Evolutionary conservation across 805 yeast genomes (phyloP), one percentile per base, ranked within the genome.

Genomic region (Starmerella apis): DNA sequence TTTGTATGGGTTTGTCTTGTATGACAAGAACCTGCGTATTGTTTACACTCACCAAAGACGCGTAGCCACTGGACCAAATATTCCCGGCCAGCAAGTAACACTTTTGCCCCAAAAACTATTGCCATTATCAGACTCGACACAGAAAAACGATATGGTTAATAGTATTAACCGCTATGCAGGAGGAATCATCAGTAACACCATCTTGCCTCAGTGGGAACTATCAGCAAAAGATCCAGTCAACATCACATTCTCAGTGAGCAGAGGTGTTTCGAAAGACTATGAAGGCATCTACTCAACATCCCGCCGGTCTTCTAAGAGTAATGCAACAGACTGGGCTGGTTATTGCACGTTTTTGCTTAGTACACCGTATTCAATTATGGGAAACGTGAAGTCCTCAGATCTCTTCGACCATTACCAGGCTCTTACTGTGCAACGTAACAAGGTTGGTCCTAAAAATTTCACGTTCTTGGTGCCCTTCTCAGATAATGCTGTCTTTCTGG

Each of bases 41-140:
- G 36, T 55, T n/a, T 55, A 49, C 35, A 27, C 44, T 1, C 54
- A 41, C 20, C 35, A 43, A 7, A 49, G 44, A 13, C 52, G 51
- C 4, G 8, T 5, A 6, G 11, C 42, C 2, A 11, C 33, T 11
- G 14, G 27, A 18, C 9, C 27, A 20, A 18, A 28, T 22, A 13
- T 5, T 13, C 38, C 25, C 1, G 52, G 49, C n/a, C 49, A 28
- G 28, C 47, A 39, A 27, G 16, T 19, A 14, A 2, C 30, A 8
- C 9, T 47, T 7, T 20, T 43, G 2, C 55, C 57, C 8, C 22
- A 36, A 5, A 22, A 14, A 2, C 7, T 53, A 14, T 48, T 48
- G 30, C 57, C 57, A 3, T 31, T 54, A 18, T 27, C 46, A 8
- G 13, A 31, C 16, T 30, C 46, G 1, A 28, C 28, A 9, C 30